These are phyloP conservation scores for Ceratobasidium sp. DNA, from an alignment of 1,284 basidiomycete species.

Conservation along the genomic window DNA sequence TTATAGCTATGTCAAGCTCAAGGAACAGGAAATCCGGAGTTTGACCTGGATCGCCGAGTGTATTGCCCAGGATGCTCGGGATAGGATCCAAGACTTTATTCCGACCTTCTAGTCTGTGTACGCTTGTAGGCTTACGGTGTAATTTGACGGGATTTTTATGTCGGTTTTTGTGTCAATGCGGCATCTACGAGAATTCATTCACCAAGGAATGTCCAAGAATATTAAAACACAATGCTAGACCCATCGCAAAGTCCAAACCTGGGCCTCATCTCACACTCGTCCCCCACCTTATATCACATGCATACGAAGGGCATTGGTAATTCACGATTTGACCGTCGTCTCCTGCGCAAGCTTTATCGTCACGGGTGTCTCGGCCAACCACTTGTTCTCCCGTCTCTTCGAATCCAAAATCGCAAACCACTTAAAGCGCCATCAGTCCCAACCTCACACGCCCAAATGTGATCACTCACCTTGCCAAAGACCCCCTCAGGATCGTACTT, in stretches of 20 bases:
- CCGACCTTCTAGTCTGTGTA: constrained; percentile 73
- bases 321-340: constrained; percentile 1
- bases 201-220: too few species aligned
- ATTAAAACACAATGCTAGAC: too few species aligned
- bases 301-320: too few species aligned
- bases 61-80: constrained; percentile 93
- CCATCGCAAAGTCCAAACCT: too few species aligned
- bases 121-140: not conserved
- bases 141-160: not conserved
- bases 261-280: too few species aligned
- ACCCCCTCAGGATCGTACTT: constrained; percentile 44
- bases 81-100: constrained; percentile 94
- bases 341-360: not conserved
- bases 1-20: constrained; percentile 95
- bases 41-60: constrained; percentile 98
- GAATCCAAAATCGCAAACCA: constrained; percentile 32
- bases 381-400: not conserved
- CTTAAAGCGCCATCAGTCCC: not conserved
- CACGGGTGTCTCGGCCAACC: not conserved
- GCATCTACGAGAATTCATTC: too few species aligned
- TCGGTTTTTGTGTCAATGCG: not conserved
- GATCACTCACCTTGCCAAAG: constrained; percentile 18
- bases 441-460: not conserved
- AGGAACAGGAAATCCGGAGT: constrained; percentile 99
- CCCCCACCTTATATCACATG: not conserved